Evolutionary conservation across 306 rosid species (phyloP).

Genomic region (Prunus mume): DNA sequence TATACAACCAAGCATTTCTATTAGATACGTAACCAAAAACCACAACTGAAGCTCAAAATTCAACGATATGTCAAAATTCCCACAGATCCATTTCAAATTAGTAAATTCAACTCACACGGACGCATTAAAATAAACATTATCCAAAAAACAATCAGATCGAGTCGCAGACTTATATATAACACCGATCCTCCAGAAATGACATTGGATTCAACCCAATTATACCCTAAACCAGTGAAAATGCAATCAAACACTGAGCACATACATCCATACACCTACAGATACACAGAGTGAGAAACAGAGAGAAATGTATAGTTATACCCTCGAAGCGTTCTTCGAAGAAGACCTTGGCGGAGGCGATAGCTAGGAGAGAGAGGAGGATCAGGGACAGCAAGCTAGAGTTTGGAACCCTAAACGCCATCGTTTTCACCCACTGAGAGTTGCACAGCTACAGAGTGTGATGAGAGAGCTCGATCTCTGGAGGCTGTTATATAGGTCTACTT

Average conservation of each 20-base stretch:
- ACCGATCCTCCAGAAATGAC: constrained; percentile 24
- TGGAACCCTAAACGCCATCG: constrained; percentile 77
- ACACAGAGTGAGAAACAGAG: neutral
- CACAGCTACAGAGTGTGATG: constrained; percentile 24
- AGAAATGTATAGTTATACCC: constrained; percentile 43
- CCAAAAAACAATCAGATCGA: constrained; percentile 34
- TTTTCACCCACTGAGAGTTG: constrained; percentile 6
- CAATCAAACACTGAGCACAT: constrained; percentile 22
- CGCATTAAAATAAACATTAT: neutral
- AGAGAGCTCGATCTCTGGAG: neutral
- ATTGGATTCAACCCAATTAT: constrained; percentile 7
- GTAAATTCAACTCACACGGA: constrained; percentile 17
- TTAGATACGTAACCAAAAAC: neutral
- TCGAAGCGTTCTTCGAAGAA: constrained; percentile 93
- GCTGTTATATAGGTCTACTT: constrained; percentile 20
- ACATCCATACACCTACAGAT: neutral
- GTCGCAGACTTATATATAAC: constrained; percentile 14
- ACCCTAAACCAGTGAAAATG: constrained; percentile 21
- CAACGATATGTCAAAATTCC: neutral
- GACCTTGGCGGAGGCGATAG: constrained; percentile 73
- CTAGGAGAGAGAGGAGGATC: constrained; percentile 51
- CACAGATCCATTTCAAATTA: constrained; percentile 44
- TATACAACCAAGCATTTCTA: neutral
- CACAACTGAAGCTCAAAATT: neutral
- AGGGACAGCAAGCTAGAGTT: constrained; percentile 64